Conservation (phyloP, 2,329 filamentous ascomycete genomes). For the Herpotrichia juniperi region DNA sequence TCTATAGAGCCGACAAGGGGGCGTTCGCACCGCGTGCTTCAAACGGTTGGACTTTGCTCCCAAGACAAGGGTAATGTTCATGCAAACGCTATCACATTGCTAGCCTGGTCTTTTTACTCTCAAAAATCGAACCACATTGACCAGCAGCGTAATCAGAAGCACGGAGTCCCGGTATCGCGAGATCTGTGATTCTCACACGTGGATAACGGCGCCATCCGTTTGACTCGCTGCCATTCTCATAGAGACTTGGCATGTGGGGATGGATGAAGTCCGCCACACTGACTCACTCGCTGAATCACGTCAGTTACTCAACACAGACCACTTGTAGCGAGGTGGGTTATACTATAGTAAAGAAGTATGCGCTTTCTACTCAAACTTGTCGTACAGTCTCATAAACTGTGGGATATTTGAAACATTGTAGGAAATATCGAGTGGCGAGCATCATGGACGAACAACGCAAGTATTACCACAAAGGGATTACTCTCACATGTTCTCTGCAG, state of each 20-base stretch:
- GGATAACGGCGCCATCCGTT: slow-evolving; percentile 8
- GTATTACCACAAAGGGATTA: not conserved
- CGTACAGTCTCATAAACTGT: too few relatives aligned
- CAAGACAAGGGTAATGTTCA: not conserved
- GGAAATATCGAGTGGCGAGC: not conserved
- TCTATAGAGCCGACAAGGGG: not conserved
- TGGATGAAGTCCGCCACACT: not conserved
- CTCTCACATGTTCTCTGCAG: not conserved
- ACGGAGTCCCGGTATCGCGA: not conserved
- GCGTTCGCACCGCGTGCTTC: not conserved
- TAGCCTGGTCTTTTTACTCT: not conserved
- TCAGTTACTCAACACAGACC: too few relatives aligned
- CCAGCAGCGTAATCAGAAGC: slow-evolving; percentile 1
- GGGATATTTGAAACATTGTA: too few relatives aligned
- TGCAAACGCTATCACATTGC: not conserved
- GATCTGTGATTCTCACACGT: slow-evolving; percentile 5
- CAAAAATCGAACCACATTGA: not conserved
- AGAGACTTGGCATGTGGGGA: not conserved
- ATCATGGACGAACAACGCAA: not conserved
- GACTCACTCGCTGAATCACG: slow-evolving; percentile 1
- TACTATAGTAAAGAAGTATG: too few relatives aligned
- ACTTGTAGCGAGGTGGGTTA: too few relatives aligned
- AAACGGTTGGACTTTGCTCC: not conserved
- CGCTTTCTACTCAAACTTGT: too few relatives aligned
- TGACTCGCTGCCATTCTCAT: slow-evolving; percentile 3